Base-by-base conservation (phyloP, 768 basidiomycete genomes). In the Boletus sp. region DNA sequence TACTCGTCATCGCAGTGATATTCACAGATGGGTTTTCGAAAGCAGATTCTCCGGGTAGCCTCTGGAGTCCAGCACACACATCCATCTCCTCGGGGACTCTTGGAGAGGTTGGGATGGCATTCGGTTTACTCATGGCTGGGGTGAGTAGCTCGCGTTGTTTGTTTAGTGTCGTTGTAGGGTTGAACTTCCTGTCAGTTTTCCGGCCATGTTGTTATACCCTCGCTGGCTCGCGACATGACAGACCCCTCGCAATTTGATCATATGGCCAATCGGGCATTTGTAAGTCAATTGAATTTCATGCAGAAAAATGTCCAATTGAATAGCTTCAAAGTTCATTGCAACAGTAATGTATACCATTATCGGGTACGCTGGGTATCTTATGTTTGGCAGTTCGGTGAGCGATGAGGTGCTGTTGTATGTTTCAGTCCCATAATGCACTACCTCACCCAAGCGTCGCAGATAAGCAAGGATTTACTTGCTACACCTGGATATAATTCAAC, bases 61-160 rank as follows among this genome's bases (percentile, higher is more conserved):
- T 98, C 9, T 85, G 86, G 79, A 73, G 76, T 44, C 88, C 90
- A 5, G 86, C 84, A 29, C 72, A 75, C n/a, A 97, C 93, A 0
- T 80, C 76, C 19, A 56, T 85, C 11, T 77, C 77, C 6, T 75
- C 88, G 14, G 72, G 73, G 25, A 80, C 76, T 54, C 71, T 76
- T 57, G 71, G 72, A 19, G 79, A 87, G 51, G 74, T 96, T 33
- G 88, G 93, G 1, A 70, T 96, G 27, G 83, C 89, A 14, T 88
- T 94, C 60, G 95, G 95, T 2, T 75, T 98, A 57, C 84, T 98
- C 64, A 93, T 98, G 85, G 90, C 91, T 8, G 93, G 94, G 15
- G 91, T 93, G 66, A 65, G 82, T 65, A 45, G 27, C 19, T 46
- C 23, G 23, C 43, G 23, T 27, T 43, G 15, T 33, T 58, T 21